Conservation (phyloP, 1,284 basidiomycete genomes). For the Fomitiporia mediterranea region DNA sequence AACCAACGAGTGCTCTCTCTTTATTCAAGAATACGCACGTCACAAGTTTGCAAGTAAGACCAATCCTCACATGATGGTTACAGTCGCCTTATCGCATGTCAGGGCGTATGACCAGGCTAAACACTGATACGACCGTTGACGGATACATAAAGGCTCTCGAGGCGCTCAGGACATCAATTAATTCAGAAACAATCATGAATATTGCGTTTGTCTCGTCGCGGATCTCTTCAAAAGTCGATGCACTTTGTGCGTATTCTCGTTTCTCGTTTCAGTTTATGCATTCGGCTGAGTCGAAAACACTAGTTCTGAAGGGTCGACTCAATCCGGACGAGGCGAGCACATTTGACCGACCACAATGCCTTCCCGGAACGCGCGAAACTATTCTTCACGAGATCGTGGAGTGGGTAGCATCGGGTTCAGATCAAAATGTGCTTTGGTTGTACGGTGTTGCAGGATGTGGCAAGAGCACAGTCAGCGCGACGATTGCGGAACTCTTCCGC, state of each 20-base stretch:
- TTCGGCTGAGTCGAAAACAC: too few species aligned
- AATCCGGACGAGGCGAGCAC: background rate
- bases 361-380: background rate
- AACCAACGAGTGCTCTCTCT: conserved; percentile 1
- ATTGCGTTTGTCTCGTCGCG: background rate
- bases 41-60: background rate
- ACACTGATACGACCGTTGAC: background rate
- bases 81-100: too few species aligned
- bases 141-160: background rate
- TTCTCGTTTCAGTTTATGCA: too few species aligned
- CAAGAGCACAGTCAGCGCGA: background rate
- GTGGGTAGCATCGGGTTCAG: background rate
- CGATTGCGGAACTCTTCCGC: background rate
- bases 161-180: background rate
- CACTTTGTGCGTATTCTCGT: background rate
- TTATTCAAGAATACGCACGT: background rate
- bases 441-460: background rate
- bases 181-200: background rate
- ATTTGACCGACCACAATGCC: background rate
- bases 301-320: background rate
- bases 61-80: background rate
- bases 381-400: background rate
- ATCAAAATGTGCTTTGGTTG: conserved; percentile 1
- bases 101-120: background rate
- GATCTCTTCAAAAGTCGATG: background rate